Evolutionary conservation across 2,329 filamentous ascomycete species (phyloP).

Genomic region (Nothopassalora personata): DNA sequence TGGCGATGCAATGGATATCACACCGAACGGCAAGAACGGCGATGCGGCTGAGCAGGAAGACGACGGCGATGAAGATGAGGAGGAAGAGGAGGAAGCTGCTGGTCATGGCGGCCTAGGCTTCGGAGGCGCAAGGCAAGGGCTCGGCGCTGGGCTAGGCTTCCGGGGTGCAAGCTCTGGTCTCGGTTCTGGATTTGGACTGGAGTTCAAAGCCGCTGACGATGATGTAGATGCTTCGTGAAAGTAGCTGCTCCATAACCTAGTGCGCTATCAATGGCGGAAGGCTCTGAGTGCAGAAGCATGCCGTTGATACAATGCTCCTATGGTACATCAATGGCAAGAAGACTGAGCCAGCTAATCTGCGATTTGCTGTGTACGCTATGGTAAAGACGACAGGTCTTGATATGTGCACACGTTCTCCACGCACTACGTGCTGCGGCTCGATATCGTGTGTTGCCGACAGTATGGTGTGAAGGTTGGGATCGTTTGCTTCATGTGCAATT

Average conservation of each 20-base stretch:
- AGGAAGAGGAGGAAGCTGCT: constrained; percentile 12
- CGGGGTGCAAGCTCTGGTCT: constrained; percentile 8
- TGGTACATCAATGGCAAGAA: too few relatives aligned
- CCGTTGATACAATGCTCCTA: background rate
- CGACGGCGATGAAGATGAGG: constrained; percentile 18
- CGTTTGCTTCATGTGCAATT: too few relatives aligned
- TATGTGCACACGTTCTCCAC: too few relatives aligned
- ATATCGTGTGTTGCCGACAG: too few relatives aligned
- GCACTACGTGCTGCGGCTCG: too few relatives aligned
- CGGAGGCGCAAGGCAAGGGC: constrained; percentile 9
- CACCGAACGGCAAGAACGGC: constrained; percentile 14
- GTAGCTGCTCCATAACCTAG: background rate
- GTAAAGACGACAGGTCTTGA: too few relatives aligned
- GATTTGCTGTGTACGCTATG: too few relatives aligned
- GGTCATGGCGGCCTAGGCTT: constrained; percentile 16
- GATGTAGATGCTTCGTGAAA: background rate
- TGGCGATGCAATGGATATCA: background rate
- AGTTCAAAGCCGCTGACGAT: constrained; percentile 8
- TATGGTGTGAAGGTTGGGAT: too few relatives aligned
- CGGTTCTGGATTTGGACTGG: constrained; percentile 15
- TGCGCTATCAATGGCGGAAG: background rate
- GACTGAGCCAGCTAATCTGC: too few relatives aligned
- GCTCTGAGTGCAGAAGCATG: background rate
- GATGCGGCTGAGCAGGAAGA: constrained; percentile 16
- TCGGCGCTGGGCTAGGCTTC: constrained; percentile 16